Evolutionary conservation across 805 yeast species (phyloP).

Genomic region (Blastobotrys parvus): DNA sequence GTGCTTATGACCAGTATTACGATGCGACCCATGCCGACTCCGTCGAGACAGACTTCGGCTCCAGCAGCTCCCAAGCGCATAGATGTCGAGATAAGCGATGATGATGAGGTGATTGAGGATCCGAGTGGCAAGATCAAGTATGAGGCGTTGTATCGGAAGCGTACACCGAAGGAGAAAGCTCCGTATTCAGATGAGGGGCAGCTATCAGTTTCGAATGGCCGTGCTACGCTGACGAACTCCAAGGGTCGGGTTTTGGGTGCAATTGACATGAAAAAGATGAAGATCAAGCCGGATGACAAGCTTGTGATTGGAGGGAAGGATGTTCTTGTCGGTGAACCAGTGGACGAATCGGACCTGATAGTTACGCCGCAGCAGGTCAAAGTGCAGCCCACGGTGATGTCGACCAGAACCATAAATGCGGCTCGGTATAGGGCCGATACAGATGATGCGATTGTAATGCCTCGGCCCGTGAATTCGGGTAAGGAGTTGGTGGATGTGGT

Average conservation of each 20-base stretch:
- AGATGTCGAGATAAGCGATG: neutral
- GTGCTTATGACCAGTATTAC: neutral
- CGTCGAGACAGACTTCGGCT: neutral
- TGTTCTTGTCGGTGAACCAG: neutral
- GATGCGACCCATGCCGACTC: neutral
- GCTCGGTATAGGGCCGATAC: constrained; percentile 21
- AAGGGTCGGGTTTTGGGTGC: constrained; percentile 7
- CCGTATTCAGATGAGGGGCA: constrained; percentile 94
- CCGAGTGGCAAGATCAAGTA: neutral
- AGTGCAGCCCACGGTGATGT: neutral
- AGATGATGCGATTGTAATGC: constrained; percentile 22
- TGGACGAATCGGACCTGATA: neutral
- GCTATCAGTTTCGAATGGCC: constrained; percentile 24
- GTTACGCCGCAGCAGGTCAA: neutral
- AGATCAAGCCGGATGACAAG: neutral
- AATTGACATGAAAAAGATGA: neutral
- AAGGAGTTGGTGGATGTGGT: constrained; percentile 25
- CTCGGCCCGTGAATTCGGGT: constrained; percentile 13
- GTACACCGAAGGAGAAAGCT: constrained; percentile 68
- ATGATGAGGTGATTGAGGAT: neutral
- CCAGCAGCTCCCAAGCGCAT: neutral
- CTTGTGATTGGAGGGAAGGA: neutral
- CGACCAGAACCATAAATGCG: neutral
- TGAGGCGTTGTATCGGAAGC: constrained; percentile 41
- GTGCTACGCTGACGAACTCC: constrained; percentile 22